Conservation (phyloP, 495 filamentous ascomycete genomes). For the Lasiosphaeria miniovina region DNA sequence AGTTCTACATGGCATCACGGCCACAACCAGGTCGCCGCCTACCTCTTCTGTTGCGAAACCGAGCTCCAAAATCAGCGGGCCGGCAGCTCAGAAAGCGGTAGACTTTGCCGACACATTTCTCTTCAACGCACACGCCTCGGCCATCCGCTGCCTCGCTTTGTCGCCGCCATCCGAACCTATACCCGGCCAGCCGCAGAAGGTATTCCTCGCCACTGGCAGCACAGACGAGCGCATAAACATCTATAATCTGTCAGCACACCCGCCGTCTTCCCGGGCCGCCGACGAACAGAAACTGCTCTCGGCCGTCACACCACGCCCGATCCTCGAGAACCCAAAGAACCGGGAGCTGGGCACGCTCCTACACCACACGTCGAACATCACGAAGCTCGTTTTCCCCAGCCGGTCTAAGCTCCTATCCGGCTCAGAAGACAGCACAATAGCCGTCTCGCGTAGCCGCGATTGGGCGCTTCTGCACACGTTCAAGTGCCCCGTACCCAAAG, state of each 20-base stretch:
- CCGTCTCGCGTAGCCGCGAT: constrained; percentile 80
- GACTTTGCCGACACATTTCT: constrained; percentile 92
- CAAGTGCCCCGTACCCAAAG: constrained; percentile 83
- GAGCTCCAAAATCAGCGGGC: constrained; percentile 15
- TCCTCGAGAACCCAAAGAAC: constrained; percentile 79
- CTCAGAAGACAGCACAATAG: constrained; percentile 83
- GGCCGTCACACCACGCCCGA: constrained; percentile 62
- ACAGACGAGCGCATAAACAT: constrained; percentile 94
- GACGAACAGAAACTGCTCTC: constrained; percentile 49
- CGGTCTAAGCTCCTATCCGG: constrained; percentile 81
- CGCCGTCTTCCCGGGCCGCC: constrained; percentile 47
- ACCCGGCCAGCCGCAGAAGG: constrained; percentile 59
- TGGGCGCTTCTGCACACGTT: constrained; percentile 88
- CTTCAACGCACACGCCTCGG: constrained; percentile 86
- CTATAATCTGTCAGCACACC: constrained; percentile 78
- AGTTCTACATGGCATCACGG: constrained; percentile 86
- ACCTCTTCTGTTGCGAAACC: constrained; percentile 2
- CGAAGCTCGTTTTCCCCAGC: constrained; percentile 75
- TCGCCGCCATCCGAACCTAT: constrained; percentile 68
- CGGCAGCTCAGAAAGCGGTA: constrained; percentile 31
- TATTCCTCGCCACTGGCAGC: constrained; percentile 83
- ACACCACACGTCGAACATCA: constrained; percentile 80
- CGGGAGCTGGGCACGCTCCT: constrained; percentile 81
- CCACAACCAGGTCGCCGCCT: constrained; percentile 51
- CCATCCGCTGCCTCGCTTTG: constrained; percentile 85